These are phyloP conservation scores for apple (Malus domestica) DNA, from an alignment of 306 rosid genomes.

Conservation along the genomic window DNA sequence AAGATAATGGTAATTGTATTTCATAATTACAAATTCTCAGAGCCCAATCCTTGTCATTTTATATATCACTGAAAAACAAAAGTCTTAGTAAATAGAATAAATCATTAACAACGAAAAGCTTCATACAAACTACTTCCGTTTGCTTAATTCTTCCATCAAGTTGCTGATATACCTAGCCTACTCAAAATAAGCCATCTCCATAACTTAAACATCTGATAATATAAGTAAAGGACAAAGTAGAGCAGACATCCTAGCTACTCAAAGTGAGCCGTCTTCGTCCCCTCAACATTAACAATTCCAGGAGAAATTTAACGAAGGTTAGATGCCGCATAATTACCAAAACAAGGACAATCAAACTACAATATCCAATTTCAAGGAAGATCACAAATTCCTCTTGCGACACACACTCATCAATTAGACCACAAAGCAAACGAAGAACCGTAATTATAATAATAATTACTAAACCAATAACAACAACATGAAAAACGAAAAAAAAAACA, in stretches of 20 bases:
- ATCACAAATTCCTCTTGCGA: not conserved
- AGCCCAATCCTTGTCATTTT: not conserved
- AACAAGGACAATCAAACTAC: not conserved
- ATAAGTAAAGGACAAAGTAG: not conserved
- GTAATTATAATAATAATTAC: not conserved
- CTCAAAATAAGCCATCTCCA: not conserved
- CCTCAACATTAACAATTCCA: not conserved
- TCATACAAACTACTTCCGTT: not conserved
- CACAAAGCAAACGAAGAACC: not conserved
- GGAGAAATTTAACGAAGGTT: not conserved
- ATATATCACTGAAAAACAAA: not conserved
- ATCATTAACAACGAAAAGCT: not conserved
- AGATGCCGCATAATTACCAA: not conserved
- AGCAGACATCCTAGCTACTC: constrained; percentile 6
- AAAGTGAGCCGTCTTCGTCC: constrained; percentile 8
- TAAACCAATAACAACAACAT: not conserved
- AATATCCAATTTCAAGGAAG: not conserved
- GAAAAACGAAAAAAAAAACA: not conserved
- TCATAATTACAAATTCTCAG: not conserved
- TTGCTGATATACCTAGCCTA: not conserved
- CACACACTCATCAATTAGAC: not conserved
- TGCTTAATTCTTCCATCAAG: not conserved
- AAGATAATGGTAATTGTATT: not conserved
- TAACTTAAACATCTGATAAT: not conserved
- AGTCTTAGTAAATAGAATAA: not conserved